Base-by-base conservation (phyloP, 176 grass and related monocot genomes). In the Triticum timopheevii region DNA sequence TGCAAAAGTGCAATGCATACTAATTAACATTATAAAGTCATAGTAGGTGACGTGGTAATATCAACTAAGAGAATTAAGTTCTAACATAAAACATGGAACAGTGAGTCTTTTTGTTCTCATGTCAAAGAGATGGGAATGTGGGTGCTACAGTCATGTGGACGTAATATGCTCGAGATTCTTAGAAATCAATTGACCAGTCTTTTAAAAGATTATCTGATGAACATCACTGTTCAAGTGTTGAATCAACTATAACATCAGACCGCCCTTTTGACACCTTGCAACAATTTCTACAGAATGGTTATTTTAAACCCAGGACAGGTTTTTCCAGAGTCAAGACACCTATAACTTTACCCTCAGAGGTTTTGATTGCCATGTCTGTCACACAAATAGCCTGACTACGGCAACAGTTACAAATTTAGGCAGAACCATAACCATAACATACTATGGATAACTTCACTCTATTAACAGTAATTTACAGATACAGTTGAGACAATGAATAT, bases 301-400 rank as follows among this genome's bases (percentile, higher is more conserved):
- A 28, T 42, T 49, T 59, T 16, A 77, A 80, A 75, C 2, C 45
- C 82, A 49, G 36, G 11, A 64, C 9, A 81, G 22, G 19, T 20
- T 59, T 76, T 85, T 59, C 19, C 74, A 24, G 19, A 31, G 80
- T 67, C 5, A 74, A 24, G 17, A 31, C 45, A 80, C 17, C 22
- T 27, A 24, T n/a, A 80, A 17, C 17, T 66, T 34, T 36, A 38
- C n/a, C 22, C 7, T 52, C 20, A 30, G 10, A 17, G 22, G 28
- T 66, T 75, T 89, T 42, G 22, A 68, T 85, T 47, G 13, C 24
- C 74, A 87, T 65, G 59, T 56, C 59, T 83, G 67, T 13, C 24
- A 69, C 28, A 72, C 59, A 73, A 65, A 33, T 34, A 79, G 24
- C 49, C 15, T 45, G 23, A 58, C 11, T 38, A 72, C 38, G 50